A percentile compares a stretch with the other conserved stretches of the same genome.
phyloP scores from a whole-genome alignment of 371 early-diverging fungal genomes.

The Rhizopus arrhizus region DNA sequence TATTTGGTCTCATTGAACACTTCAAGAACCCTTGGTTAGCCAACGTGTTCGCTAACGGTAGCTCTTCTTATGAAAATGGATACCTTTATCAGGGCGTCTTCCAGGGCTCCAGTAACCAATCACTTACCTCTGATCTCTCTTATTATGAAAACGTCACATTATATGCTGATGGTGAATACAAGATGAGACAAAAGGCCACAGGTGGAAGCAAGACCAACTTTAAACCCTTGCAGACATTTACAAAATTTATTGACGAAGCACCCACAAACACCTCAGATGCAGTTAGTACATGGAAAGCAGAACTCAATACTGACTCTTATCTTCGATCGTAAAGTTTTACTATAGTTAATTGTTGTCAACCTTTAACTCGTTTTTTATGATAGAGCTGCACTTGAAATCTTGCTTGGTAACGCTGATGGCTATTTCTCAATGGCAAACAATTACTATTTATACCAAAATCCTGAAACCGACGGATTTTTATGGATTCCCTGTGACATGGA shows the following conservation, averaged over 20 bases:
- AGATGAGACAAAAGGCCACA: conserved; percentile 19
- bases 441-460: conserved; percentile 32
- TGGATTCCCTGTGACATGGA: conserved; percentile 27
- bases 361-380: not conserved
- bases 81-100: conserved; percentile 33
- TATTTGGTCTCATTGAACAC: conserved; percentile 38
- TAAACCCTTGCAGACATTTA: conserved; percentile 33
- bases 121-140: conserved; percentile 19
- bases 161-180: conserved; percentile 33
- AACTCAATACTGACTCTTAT: conserved; percentile 28
- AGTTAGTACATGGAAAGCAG: conserved; percentile 29
- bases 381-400: conserved; percentile 32
- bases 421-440: conserved; percentile 27
- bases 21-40: conserved; percentile 36
- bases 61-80: conserved; percentile 34
- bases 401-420: conserved; percentile 34
- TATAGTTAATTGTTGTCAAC: too few species aligned
- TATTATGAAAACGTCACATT: conserved; percentile 19
- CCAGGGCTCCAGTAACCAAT: not conserved
- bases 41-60: conserved; percentile 38
- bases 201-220: conserved; percentile 7
- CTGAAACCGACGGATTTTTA: conserved; percentile 10
- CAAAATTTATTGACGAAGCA: conserved; percentile 32
- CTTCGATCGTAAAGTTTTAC: conserved; percentile 15
- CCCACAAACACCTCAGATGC: conserved; percentile 19